Base-by-base conservation (phyloP, 805 yeast genomes). In the Metschnikowia similis region DNA sequence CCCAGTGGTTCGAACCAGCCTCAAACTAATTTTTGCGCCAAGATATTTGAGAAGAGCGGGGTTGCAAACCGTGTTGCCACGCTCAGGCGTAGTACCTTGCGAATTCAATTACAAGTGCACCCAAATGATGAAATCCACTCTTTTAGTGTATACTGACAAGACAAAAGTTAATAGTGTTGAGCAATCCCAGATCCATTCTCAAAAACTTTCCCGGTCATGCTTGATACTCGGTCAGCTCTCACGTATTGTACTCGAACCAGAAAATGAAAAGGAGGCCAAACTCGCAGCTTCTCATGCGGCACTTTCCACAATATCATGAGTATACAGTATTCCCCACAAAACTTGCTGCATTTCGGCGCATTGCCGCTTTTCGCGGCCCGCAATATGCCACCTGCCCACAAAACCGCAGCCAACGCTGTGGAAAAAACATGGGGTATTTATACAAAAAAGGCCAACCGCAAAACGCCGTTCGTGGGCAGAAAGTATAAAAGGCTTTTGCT, bases 391-490 rank as follows among this genome's bases (percentile, higher is more conserved):
- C 37, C 30, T 30, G 45, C 29, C 32, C 21, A 13, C 29, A 21
- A 31, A 32, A 41, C 17, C 17, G 21, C 34, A 32, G 40, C 32
- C n/a, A 43, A 7, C 2, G 6, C 3, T 26, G 39, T 14, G 46
- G 46, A 16, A 35, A 21, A 35, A 43, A 35, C 46, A 27, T 34
- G 46, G 46, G 46, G 46, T 43, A 43, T 11, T 43, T 43, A 42
- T 35, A 34, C 26, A 27, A 43, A 35, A 27, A 16, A 14, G 46
- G 39, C 26, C 14, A 14, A 43, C 43, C 31, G 34, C 28, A 39
- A 46, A 49, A 49, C 41, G 52, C 52, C 52, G 52, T 46, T n/a
- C 42, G 26, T 14, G n/a, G 16, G 2, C 14, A 7, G 29, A 17
- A n/a, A 13, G 9, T 45, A 45, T 39, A 45, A 14, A 45, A 45